A percentile compares a stretch with the other conserved stretches of the same genome.
Conservation (phyloP, 2,329 filamentous ascomycete species). For the Fusarium humuli region DNA sequence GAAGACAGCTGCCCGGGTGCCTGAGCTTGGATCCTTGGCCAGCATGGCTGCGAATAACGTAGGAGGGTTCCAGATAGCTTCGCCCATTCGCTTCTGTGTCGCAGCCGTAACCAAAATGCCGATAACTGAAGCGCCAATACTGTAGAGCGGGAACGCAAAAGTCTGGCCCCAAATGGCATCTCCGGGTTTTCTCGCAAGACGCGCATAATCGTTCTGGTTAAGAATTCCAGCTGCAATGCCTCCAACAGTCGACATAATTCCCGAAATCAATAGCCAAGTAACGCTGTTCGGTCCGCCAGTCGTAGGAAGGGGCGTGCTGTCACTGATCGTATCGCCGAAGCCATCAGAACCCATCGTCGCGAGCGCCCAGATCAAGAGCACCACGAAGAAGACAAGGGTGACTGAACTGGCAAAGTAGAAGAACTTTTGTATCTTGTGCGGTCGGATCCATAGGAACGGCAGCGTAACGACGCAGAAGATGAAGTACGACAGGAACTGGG, state of each 20-base stretch:
- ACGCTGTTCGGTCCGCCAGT: constrained; percentile 49
- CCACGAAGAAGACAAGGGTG: constrained; percentile 56
- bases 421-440: constrained; percentile 57
- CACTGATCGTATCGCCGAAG: constrained; percentile 52
- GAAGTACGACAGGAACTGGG: constrained; percentile 58
- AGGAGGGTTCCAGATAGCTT: constrained; percentile 55
- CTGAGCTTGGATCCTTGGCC: constrained; percentile 47
- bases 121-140: constrained; percentile 52
- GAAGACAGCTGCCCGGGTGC: constrained; percentile 53
- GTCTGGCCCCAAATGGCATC: constrained; percentile 53
- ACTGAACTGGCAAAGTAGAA: constrained; percentile 56
- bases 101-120: constrained; percentile 57
- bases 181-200: constrained; percentile 48
- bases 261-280: constrained; percentile 54
- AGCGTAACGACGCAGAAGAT: constrained; percentile 58
- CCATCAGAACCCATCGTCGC: constrained; percentile 56
- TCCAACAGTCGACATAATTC: constrained; percentile 53
- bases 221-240: constrained; percentile 55
- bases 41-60: constrained; percentile 51
- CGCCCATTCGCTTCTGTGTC: constrained; percentile 53
- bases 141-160: constrained; percentile 52
- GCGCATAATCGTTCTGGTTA: constrained; percentile 55
- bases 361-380: constrained; percentile 58
- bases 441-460: constrained; percentile 58
- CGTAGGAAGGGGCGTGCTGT: constrained; percentile 35